Evolutionary conservation across 768 basidiomycete species (phyloP), one percentile per base, ranked within the genome.

Genomic region (Phallus indusiatus): DNA sequence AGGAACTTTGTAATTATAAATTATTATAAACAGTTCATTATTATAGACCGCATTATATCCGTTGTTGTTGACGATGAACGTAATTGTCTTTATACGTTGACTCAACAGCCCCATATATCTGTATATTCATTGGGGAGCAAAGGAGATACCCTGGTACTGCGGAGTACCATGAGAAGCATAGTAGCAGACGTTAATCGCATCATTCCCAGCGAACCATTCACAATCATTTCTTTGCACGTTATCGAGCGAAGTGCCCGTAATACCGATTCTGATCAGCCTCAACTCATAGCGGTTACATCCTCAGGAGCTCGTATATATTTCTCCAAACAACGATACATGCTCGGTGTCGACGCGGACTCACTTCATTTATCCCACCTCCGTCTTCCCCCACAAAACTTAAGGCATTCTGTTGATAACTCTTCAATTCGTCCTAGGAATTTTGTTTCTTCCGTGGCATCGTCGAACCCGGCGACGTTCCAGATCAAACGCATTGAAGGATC

Each of bases 231-330:
- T 21, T 69, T 95, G 49, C 88, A 94, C 68, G 78, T 85, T 22
- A 71, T 95, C 37, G 77, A 81, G 46, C 48, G 49, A 49, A 28
- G 46, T 47, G 21, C 42, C 16, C 57, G 50, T n/a, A 77, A 77
- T 10, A 71, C 76, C 12, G 88, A 90, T 68, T 86, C 88, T 24
- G 73, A 79, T 22, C 82, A 81, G 14, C 73, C 89, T 12, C 89
- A 90, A 59, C 78, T 98, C 10, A 75, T 96, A 53, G 92, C 87
- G 1, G 72, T 94, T 51, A 92, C 93, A 21, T 75, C 78, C 28
- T 93, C 86, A 54, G 94, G 90, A 12, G 81, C 88, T 2, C 84
- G 94, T 53, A 76, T 95, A 1, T 97, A 90, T 75, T 92, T 96
- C 68, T 66, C 69, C 59, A 63, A 66, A 51, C 61, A 67, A 1